Evolutionary conservation across 202 grass and related monocot species (phyloP), one percentile per base, ranked within the genome.

Genomic region (Tripidium arundinaceum): DNA sequence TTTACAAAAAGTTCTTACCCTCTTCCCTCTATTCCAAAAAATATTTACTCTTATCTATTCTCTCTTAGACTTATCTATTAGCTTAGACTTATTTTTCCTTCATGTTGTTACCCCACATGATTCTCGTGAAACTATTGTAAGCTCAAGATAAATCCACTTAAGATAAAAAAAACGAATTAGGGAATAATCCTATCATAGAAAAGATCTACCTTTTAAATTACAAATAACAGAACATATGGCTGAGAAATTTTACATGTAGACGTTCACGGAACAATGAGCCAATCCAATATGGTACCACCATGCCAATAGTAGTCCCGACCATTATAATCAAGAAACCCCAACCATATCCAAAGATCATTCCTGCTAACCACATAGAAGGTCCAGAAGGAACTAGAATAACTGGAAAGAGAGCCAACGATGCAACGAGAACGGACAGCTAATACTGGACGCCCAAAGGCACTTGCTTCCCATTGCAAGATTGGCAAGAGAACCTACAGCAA

Each of bases 261-360:
- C 80, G 84, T 72, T 96, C 90, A 1, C 85, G 96, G 68, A 96
- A 99, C 25, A 96, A 86, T 73, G 70, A 96, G 45, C 96, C 96
- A 33, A 93, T 91, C 87, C 86, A 96, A 82, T 88, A 99, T 5
- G 96, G 89, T 58, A 88, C 13, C 78, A 93, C 86, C 96, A 99
- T 99, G 78, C 96, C 96, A 24, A 96, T 88, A 72, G 85, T 96
- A 41, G 92, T 99, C 36, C 96, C 96, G 7, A 85, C 90, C 90
- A 99, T 99, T 80, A 99, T 99, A 76, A 99, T 99, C 64, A 99
- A 69, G 86, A 99, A 99, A 68, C 96, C 96, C 79, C 91, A 91
- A 60, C 96, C 96, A 45, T 99, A 99, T 62, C 96, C 96, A 81
- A 99, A 99, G 64, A 96, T 99, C 92, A 99, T 99, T 78, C 96